These are phyloP conservation scores for Simplicillium aogashimaense DNA, from an alignment of 2,329 filamentous ascomycete genomes.

Conservation along the genomic window DNA sequence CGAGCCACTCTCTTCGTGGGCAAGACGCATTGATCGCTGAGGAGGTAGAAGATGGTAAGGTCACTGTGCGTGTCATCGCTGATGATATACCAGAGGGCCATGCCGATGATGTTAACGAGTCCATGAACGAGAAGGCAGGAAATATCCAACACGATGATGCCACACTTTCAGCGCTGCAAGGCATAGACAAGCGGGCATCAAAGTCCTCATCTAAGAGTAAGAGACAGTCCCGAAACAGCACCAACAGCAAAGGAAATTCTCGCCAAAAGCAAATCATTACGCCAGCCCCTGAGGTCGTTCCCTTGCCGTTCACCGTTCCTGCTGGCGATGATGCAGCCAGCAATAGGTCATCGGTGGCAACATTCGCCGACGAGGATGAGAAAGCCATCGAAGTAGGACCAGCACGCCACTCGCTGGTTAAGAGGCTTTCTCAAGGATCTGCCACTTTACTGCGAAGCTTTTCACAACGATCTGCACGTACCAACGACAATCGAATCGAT, in stretches of 20 bases:
- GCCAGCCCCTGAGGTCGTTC: constrained; percentile 41
- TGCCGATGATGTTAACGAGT: constrained; percentile 10
- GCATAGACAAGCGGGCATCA: not conserved
- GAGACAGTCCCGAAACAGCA: constrained; percentile 12
- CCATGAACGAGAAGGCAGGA: constrained; percentile 19
- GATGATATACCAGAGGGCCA: constrained; percentile 32
- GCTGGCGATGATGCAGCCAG: constrained; percentile 32
- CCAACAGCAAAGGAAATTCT: constrained; percentile 8
- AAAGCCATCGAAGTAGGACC: constrained; percentile 9
- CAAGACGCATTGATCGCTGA: constrained; percentile 30
- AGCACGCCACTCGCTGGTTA: constrained; percentile 27
- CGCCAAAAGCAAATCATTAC: constrained; percentile 15
- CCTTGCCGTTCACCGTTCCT: constrained; percentile 56
- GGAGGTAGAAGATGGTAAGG: constrained; percentile 29
- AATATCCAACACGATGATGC: constrained; percentile 1
- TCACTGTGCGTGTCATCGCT: constrained; percentile 42
- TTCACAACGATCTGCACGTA: constrained; percentile 16
- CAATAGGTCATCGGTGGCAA: constrained; percentile 57
- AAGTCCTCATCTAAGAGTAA: constrained; percentile 7
- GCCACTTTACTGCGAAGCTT: constrained; percentile 23
- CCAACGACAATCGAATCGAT: constrained; percentile 7
- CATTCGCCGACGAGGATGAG: constrained; percentile 55
- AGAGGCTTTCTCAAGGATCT: constrained; percentile 39
- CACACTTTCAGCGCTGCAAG: not conserved
- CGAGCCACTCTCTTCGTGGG: constrained; percentile 16